Evolutionary conservation across 1,284 basidiomycete genomes (phyloP), one percentile per base, ranked within the genome.

Genomic region (Puccinia novopanici): DNA sequence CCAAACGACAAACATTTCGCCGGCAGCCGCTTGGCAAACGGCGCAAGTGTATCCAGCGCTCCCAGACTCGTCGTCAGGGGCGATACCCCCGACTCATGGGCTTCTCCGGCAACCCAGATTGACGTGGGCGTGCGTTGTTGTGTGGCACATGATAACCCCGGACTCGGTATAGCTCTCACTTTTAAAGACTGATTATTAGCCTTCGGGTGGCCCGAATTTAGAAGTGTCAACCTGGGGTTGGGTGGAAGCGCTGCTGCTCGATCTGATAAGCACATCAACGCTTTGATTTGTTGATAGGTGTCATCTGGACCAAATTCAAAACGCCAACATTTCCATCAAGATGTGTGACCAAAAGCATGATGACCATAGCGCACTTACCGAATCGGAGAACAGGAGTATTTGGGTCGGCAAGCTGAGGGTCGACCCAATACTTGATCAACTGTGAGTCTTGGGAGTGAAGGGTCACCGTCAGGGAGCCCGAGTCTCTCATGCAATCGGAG

Each of bases 11-110:
- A 48, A 71, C 1, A 40, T 71, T 71, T 71, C 34, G 27, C 68
- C 34, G 50, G 13, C n/a, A 54, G 68, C 15, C 68, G 68, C 52
- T 71, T 52, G 27, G 68, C 68, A 55, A 71, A 71, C 3, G 68
- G 68, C 22, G 68, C 68, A 13, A 71, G 68, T 12, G 68, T 71
- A 34, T 71, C 34, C 37, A 71, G n/a, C 22, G 68, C 68, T 4
- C 68, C 68, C 8, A 71, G 68, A 34, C 68, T 55, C 6, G 48
- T 71, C 10, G 34, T 71, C 50, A 52, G 34, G 45, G 68, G 68
- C 48, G 50, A 71, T 24, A 30, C 34, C 27, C 45, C 45, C 3
- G 15, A 24, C 12, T 70, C 67, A 37, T 45, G 63, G 15, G 63
- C 42, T 67, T 67, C 63, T 10, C 17, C 24, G n/a, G 42, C 42